These are phyloP conservation scores for Sarocladium kiliense DNA, from an alignment of 2,329 filamentous ascomycete genomes.

Conservation along the genomic window DNA sequence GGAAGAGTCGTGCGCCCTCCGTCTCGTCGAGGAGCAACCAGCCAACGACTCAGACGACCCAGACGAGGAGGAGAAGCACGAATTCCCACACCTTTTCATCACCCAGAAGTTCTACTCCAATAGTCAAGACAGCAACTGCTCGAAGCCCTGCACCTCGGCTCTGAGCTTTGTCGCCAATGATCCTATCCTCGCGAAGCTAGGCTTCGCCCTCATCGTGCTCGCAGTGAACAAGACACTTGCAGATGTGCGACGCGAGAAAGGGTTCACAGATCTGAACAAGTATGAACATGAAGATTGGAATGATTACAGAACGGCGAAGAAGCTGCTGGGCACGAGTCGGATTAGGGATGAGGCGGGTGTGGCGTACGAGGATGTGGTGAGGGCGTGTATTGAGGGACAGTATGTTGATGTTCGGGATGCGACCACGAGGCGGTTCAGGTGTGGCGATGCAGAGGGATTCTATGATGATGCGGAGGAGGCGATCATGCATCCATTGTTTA, in stretches of 20 bases:
- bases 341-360: neutral
- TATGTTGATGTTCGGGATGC: neutral
- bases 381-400: slow-evolving; percentile 1
- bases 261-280: neutral
- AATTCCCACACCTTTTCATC: slow-evolving; percentile 2
- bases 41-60: neutral
- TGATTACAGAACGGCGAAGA: neutral
- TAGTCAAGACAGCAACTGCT: neutral
- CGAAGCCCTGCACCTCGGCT: neutral
- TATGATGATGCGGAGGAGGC: slow-evolving; percentile 1
- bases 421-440: neutral
- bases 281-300: neutral
- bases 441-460: neutral
- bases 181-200: neutral
- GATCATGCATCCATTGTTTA: slow-evolving; percentile 5
- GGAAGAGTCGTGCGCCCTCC: neutral
- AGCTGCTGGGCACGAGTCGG: neutral
- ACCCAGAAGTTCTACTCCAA: slow-evolving; percentile 5
- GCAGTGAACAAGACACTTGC: neutral
- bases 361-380: neutral
- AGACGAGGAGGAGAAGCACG: neutral
- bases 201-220: neutral
- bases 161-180: neutral
- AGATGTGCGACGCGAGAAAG: neutral
- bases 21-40: neutral